These are phyloP conservation scores for Sporisorium iseilematis-ciliati DNA, from an alignment of 1,284 basidiomycete genomes.

Conservation along the genomic window DNA sequence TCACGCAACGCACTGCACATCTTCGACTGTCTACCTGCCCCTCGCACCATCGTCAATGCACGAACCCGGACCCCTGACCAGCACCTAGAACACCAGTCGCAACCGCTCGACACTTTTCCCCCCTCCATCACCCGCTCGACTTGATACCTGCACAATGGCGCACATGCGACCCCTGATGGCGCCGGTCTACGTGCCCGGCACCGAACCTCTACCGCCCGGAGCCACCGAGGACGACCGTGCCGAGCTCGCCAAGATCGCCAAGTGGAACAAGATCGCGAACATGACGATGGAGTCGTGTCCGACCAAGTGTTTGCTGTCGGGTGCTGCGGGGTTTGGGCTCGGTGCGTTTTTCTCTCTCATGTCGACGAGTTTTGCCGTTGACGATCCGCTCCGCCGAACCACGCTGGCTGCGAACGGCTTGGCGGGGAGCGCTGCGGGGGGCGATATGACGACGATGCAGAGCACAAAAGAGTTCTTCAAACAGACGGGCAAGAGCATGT, in stretches of 20 bases:
- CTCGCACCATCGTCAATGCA: too few relatives aligned
- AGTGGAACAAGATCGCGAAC: constrained; percentile 79
- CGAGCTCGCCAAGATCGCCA: constrained; percentile 78
- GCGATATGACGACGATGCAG: constrained; percentile 72
- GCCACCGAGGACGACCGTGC: constrained; percentile 82
- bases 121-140: too few relatives aligned
- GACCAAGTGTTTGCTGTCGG: constrained; percentile 83
- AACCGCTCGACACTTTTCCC: neutral
- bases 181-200: constrained; percentile 69
- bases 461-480: constrained; percentile 89
- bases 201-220: constrained; percentile 79
- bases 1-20: too few relatives aligned
- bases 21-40: too few relatives aligned
- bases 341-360: constrained; percentile 97
- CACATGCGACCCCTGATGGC: constrained; percentile 51
- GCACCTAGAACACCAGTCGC: neutral
- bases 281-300: constrained; percentile 85
- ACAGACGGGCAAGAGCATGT: constrained; percentile 96
- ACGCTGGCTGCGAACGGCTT: constrained; percentile 49
- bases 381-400: constrained; percentile 78
- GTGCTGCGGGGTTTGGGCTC: constrained; percentile 82
- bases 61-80: neutral
- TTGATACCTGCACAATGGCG: too few relatives aligned
- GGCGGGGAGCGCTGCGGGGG: constrained; percentile 18
- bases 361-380: constrained; percentile 93